phyloP scores from a whole-genome alignment of 345 rosid species.

The Salix arbutifolia region DNA sequence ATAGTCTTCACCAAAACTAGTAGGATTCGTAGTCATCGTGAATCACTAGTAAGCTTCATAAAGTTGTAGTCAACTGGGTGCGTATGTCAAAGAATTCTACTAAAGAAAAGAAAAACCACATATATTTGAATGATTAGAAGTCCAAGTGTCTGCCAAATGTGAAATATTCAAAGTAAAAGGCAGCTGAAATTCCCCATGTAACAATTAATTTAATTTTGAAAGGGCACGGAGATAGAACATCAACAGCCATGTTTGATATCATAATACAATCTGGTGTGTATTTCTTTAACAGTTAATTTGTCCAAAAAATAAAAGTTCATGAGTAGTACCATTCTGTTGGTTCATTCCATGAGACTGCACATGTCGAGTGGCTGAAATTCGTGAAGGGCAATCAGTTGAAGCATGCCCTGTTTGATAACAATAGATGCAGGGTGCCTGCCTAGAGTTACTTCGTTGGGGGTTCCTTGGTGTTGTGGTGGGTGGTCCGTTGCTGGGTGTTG shows the following conservation, averaged over 20 bases:
- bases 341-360: slow-evolving; percentile 39
- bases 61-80: too few species aligned
- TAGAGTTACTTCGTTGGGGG: slow-evolving; percentile 49
- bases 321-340: slow-evolving; percentile 48
- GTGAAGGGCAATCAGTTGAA: slow-evolving; percentile 67
- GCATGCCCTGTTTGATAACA: slow-evolving; percentile 83
- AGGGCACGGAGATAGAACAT: background rate
- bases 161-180: background rate
- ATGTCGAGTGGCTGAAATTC: slow-evolving; percentile 39
- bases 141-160: too few species aligned
- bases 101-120: too few species aligned
- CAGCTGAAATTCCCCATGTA: background rate
- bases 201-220: background rate
- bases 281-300: background rate
- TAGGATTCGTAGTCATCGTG: too few species aligned
- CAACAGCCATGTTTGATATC: background rate
- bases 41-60: too few species aligned
- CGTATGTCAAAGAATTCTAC: too few species aligned
- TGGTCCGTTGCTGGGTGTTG: slow-evolving; percentile 46
- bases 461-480: slow-evolving; percentile 43
- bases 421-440: slow-evolving; percentile 53
- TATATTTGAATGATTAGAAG: too few species aligned
- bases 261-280: background rate
- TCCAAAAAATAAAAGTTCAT: background rate
- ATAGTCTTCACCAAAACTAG: too few species aligned